These are phyloP conservation scores for Stromatinia cepivora DNA, from an alignment of 2,329 filamentous ascomycete species.

Conservation along the genomic window DNA sequence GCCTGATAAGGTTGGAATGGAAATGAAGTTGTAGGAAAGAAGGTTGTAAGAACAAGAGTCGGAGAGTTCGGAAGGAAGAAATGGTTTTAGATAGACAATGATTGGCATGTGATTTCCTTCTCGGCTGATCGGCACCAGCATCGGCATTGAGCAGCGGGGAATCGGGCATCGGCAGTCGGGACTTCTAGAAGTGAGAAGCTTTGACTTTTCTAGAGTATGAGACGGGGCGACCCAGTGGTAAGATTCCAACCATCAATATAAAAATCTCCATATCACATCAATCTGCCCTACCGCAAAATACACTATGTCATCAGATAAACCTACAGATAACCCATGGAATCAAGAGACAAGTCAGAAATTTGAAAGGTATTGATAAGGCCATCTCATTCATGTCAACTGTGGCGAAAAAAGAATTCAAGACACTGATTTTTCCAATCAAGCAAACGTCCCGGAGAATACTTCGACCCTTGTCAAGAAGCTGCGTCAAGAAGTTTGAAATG, in stretches of 20 bases:
- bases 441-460: conserved; percentile 85
- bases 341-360: conserved; percentile 64
- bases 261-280: not conserved
- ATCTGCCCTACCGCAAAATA: not conserved
- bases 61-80: not conserved
- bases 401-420: not conserved
- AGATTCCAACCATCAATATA: not conserved
- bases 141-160: not conserved
- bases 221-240: not conserved
- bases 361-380: conserved; percentile 51
- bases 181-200: not conserved
- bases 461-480: conserved; percentile 93
- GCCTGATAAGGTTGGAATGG: not conserved
- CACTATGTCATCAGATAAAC: conserved; percentile 37
- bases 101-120: not conserved
- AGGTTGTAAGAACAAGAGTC: not conserved
- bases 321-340: conserved; percentile 50
- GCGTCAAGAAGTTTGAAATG: conserved; percentile 84
- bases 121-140: not conserved
- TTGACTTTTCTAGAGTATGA: not conserved
- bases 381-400: conserved; percentile 26
- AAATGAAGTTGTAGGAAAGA: not conserved
- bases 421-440: conserved; percentile 48
- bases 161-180: not conserved
- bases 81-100: not conserved